Conservation (phyloP, 768 basidiomycete genomes). For the Russula vinacea region DNA sequence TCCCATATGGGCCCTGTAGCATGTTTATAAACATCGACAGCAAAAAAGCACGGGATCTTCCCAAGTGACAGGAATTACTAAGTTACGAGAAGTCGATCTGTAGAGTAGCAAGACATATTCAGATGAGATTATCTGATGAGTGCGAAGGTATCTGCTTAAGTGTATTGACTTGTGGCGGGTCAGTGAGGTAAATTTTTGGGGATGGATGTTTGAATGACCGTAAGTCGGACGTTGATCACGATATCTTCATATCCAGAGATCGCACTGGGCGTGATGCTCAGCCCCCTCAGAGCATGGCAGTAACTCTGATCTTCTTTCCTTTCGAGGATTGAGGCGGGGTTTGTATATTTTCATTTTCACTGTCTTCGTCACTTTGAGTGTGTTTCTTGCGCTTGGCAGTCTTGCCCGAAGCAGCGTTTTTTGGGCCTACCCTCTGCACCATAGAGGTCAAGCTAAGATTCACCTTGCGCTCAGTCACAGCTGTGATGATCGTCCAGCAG, state of each 20-base stretch:
- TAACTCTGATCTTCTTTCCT: constrained; percentile 12
- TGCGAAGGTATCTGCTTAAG: not conserved
- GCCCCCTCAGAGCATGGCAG: constrained; percentile 3
- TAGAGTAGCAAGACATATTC: not conserved
- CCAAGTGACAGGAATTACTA: not conserved
- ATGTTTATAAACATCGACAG: not conserved
- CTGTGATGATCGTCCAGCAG: constrained; percentile 56
- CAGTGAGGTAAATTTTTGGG: not conserved
- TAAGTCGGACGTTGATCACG: not conserved
- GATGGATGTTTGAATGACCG: not conserved
- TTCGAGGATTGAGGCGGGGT: not conserved
- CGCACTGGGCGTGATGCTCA: no score
- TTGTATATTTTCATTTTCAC: constrained; percentile 5
- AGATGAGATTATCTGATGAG: not conserved
- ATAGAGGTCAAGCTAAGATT: constrained; percentile 25
- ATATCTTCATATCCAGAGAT: not conserved
- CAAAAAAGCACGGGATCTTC: not conserved
- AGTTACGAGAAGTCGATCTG: not conserved
- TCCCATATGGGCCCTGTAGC: no score
- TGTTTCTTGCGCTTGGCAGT: constrained; percentile 37
- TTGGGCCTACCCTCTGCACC: constrained; percentile 9
- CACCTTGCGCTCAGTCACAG: constrained; percentile 35
- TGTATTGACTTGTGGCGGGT: not conserved
- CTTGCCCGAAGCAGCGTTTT: constrained; percentile 20
- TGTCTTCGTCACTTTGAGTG: constrained; percentile 36